These are phyloP conservation scores for Aspergillus brunneoviolaceus DNA, from an alignment of 2,329 filamentous ascomycete species.

Conservation along the genomic window DNA sequence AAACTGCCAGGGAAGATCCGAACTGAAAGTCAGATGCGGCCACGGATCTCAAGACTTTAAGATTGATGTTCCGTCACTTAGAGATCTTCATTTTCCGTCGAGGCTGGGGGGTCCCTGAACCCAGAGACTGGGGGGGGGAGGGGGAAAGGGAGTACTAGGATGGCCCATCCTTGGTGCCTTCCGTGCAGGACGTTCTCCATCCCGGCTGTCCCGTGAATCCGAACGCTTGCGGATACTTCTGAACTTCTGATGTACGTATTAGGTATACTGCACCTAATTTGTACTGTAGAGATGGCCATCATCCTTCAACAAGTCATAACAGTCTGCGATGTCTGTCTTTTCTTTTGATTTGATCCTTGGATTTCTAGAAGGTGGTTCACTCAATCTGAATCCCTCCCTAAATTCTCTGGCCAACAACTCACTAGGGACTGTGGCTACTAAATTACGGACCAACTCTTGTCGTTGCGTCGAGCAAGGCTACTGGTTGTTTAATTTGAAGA, in stretches of 20 bases:
- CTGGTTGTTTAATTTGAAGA: constrained; percentile 6
- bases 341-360: not conserved
- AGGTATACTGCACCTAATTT: too few species aligned
- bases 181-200: too few species aligned
- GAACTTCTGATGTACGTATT: not conserved
- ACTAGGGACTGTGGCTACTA: not conserved
- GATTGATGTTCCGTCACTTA: not conserved
- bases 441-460: constrained; percentile 2
- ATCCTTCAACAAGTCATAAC: too few species aligned
- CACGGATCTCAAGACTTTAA: not conserved
- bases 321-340: not conserved
- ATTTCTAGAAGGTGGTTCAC: too few species aligned
- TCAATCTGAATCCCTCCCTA: too few species aligned
- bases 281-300: too few species aligned
- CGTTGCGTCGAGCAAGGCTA: not conserved
- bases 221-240: not conserved
- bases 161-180: not conserved
- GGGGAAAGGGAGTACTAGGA: not conserved
- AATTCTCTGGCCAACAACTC: not conserved
- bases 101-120: not conserved
- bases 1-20: not conserved
- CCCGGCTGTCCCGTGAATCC: not conserved
- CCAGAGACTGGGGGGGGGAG: not conserved
- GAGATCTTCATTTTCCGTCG: not conserved
- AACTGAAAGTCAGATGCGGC: not conserved